These are phyloP conservation scores for Aspergillus nomiae DNA, from an alignment of 2,329 filamentous ascomycete species.

Conservation along the genomic window DNA sequence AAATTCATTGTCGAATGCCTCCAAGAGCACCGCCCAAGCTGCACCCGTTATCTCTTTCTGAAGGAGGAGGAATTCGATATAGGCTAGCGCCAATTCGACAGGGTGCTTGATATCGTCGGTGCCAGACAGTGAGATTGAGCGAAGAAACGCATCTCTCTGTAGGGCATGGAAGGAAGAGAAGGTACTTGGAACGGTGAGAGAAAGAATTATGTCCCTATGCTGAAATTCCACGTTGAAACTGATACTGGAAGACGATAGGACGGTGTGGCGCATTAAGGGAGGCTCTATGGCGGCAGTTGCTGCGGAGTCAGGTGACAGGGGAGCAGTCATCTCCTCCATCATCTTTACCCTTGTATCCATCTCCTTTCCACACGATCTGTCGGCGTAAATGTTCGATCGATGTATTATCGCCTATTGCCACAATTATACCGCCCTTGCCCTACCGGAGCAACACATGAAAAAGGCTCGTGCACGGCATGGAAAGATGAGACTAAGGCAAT, in stretches of 20 bases:
- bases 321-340: neutral
- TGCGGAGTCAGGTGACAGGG: slow-evolving; percentile 11
- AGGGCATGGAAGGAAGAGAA: slow-evolving; percentile 6
- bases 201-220: neutral
- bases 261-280: slow-evolving; percentile 1
- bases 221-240: slow-evolving; percentile 8
- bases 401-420: too few species aligned
- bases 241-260: neutral
- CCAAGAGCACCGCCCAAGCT: slow-evolving; percentile 1
- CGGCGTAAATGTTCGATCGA: neutral
- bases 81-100: slow-evolving; percentile 12
- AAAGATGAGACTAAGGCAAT: neutral
- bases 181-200: slow-evolving; percentile 6
- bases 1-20: slow-evolving; percentile 17
- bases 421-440: neutral
- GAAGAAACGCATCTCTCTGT: slow-evolving; percentile 13
- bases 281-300: neutral
- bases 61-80: slow-evolving; percentile 13
- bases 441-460: neutral
- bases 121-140: neutral
- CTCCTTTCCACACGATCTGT: neutral
- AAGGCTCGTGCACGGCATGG: neutral
- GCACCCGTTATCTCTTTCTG: neutral
- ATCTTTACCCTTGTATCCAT: neutral
- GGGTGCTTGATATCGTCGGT: neutral